Evolutionary conservation across 768 basidiomycete species (phyloP), one percentile per base, ranked within the genome.

Genomic region (Lactarius deliciosus): DNA sequence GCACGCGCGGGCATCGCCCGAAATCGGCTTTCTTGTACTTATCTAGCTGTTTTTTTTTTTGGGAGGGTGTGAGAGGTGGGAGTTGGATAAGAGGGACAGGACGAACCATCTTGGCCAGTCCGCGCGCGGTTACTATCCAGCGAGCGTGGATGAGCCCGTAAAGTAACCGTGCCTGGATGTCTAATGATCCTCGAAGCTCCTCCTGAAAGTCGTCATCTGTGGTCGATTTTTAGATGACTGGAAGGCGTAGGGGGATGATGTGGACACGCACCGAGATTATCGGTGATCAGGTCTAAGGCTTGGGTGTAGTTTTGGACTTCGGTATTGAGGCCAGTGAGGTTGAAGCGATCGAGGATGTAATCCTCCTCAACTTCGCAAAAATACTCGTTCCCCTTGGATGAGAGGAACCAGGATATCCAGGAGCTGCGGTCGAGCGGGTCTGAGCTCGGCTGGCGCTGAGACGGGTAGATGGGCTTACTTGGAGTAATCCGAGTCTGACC

Each of bases 281-380:
- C 97, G 2, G 95, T 97, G 64, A 99, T 98, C 64, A 99, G 83
- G 75, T 98, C 96, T 60, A 98, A 80, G 0, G 97, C 97, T 72
- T 96, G 90, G 0, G 90, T 78, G 73, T 99, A 99, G 78, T 97
- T 95, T 68, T 94, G 85, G 7, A 98, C 94, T 76, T 98, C 97
- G 70, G 91, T 92, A 78, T 98, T 97, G 61, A 98, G 83, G 5
- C 97, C 96, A 2, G 97, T 99, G 64, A 99, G 82, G 78, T 99
- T 98, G 85, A 99, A 98, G 61, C 96, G 86, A 79, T 98, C 96
- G 64, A 97, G 83, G 73, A 99, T 98, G 76, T 98, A 98, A 78
- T 98, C 96, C 74, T 98, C 97, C 75, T 98, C 97, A 68, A 98
- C 94, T 81, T 98, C 96, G 77, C 96, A 97, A 74, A 98, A 98